Evolutionary conservation across 257 asterid species (phyloP).

Genomic region (Hygrophila difformis): DNA sequence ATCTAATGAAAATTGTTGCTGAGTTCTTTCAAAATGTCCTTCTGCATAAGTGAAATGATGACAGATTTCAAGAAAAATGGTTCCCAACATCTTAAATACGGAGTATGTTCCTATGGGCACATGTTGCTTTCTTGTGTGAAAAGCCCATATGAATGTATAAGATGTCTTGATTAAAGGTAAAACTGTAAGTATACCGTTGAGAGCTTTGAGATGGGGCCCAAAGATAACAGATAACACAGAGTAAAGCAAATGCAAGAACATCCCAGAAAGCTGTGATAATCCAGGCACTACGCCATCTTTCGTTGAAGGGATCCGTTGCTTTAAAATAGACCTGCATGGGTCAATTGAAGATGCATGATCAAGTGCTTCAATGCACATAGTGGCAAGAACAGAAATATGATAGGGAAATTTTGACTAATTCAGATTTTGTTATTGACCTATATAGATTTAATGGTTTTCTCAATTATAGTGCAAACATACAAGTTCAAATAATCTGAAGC

Average conservation of each 20-base stretch:
- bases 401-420: conserved; percentile 8
- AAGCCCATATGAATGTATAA: neutral
- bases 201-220: conserved; percentile 98
- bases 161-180: conserved; percentile 1
- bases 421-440: neutral
- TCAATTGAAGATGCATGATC: conserved; percentile 12
- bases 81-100: neutral
- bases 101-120: conserved; percentile 4
- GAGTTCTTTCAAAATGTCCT: too few relatives aligned
- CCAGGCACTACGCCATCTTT: conserved; percentile 97
- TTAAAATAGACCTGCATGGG: conserved; percentile 75
- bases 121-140: neutral
- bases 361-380: neutral
- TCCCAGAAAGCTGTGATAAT: conserved; percentile 97
- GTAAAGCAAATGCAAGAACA: conserved; percentile 68
- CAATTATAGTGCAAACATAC: too few relatives aligned
- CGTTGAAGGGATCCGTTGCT: conserved; percentile 96
- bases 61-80: conserved; percentile 3
- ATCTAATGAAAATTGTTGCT: neutral
- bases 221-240: conserved; percentile 82
- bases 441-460: neutral
- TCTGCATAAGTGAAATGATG: neutral
- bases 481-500: too few relatives aligned
- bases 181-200: conserved; percentile 50
- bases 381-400: too few relatives aligned